Conservation (phyloP, 352 stramenopile species). For the Phytophthora sansomeana region DNA sequence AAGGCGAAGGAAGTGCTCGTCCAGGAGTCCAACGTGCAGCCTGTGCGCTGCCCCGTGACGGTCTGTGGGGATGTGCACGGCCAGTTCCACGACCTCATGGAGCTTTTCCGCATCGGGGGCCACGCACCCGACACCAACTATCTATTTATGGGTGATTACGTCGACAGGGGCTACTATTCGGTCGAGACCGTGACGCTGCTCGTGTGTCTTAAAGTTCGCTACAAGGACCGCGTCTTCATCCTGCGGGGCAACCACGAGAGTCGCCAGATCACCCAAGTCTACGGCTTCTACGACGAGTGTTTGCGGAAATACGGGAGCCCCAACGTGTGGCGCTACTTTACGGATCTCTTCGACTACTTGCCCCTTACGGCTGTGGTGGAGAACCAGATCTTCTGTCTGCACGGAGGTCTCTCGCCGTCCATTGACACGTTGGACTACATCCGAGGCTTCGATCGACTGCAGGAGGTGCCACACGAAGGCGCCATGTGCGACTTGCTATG, state of each 20-base stretch:
- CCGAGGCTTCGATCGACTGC: conserved; percentile 94
- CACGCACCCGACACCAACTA: conserved; percentile 90
- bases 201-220: conserved; percentile 90
- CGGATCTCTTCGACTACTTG: conserved; percentile 93
- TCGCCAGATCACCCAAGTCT: conserved; percentile 85
- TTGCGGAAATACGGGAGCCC: conserved; percentile 98
- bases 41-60: conserved; percentile 96
- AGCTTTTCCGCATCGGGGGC: conserved; percentile 94
- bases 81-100: conserved; percentile 98
- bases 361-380: conserved; percentile 98
- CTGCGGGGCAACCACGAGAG: conserved; percentile 85
- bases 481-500: conserved; percentile 99
- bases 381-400: conserved; percentile 99
- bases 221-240: conserved; percentile 88
- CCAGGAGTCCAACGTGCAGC: conserved; percentile 98
- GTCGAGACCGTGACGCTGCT: conserved; percentile 87
- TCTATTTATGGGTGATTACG: conserved; percentile 87
- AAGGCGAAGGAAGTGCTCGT: conserved; percentile 97
- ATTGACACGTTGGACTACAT: conserved; percentile 94
- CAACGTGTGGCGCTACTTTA: conserved; percentile 99
- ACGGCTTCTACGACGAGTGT: conserved; percentile 87
- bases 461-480: conserved; percentile 91
- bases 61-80: conserved; percentile 98
- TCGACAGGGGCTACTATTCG: conserved; percentile 91
- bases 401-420: conserved; percentile 97